Evolutionary conservation across 495 filamentous ascomycete genomes (phyloP).

Genomic region (Trypethelium eluteriae): DNA sequence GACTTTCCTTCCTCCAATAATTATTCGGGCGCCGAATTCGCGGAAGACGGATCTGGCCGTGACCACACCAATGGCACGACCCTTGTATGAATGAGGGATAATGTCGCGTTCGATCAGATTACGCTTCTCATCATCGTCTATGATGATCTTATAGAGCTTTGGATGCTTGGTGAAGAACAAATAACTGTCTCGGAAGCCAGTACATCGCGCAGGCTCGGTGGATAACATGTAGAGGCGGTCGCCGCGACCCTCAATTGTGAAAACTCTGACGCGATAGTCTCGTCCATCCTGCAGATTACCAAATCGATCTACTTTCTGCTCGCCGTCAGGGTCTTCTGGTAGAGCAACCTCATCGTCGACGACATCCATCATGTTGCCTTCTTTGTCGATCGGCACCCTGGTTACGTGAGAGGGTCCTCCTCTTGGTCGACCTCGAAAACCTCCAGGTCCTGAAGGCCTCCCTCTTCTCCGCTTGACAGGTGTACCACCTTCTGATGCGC

Average conservation of each 20-base stretch:
- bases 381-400: conserved; percentile 84
- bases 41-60: conserved; percentile 94
- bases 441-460: conserved; percentile 59
- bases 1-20: conserved; percentile 80
- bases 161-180: conserved; percentile 97
- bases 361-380: conserved; percentile 87
- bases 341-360: conserved; percentile 84
- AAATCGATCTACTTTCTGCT: conserved; percentile 83
- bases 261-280: conserved; percentile 90
- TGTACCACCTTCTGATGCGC: conserved; percentile 49
- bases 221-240: conserved; percentile 93
- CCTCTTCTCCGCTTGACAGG: conserved; percentile 58
- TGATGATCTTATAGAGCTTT: conserved; percentile 89
- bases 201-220: conserved; percentile 91
- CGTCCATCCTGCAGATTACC: conserved; percentile 72
- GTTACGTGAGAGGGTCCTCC: conserved; percentile 69
- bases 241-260: conserved; percentile 77
- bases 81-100: conserved; percentile 97
- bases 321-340: conserved; percentile 79
- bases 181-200: conserved; percentile 94
- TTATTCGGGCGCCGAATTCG: conserved; percentile 89
- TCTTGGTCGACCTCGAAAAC: conserved; percentile 59
- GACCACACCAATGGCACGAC: conserved; percentile 92
- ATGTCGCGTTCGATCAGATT: conserved; percentile 90
- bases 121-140: conserved; percentile 84